Conservation (phyloP, 2,329 filamentous ascomycete genomes). For the Myriosclerotinia curreyana region DNA sequence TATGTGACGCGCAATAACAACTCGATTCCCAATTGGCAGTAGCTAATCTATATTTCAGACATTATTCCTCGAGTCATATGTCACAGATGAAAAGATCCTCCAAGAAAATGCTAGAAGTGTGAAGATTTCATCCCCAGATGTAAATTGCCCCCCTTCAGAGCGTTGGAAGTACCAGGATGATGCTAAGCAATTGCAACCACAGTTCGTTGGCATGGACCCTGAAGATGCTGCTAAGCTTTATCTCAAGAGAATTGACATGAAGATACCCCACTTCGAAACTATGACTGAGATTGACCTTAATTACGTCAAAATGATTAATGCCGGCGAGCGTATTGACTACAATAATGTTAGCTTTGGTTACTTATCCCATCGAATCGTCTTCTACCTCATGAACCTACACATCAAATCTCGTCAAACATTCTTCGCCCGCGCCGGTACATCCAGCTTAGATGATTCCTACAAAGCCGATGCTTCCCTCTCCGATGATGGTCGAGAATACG, state of each 20-base stretch:
- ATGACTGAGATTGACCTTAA: constrained; percentile 94
- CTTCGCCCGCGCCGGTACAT: constrained; percentile 84
- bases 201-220: constrained; percentile 88
- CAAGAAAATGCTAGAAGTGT: constrained; percentile 96
- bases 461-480: constrained; percentile 86
- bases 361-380: constrained; percentile 93
- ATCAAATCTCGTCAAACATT: constrained; percentile 94
- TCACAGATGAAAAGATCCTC: constrained; percentile 88
- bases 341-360: constrained; percentile 98
- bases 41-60: constrained; percentile 54
- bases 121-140: constrained; percentile 95
- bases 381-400: constrained; percentile 95
- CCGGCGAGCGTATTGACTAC: constrained; percentile 86
- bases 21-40: background rate
- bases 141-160: constrained; percentile 43
- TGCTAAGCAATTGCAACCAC: constrained; percentile 22
- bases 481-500: constrained; percentile 74
- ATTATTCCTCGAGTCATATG: constrained; percentile 93
- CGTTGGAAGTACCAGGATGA: constrained; percentile 13
- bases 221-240: constrained; percentile 93
- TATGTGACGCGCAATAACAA: constrained; percentile 40
- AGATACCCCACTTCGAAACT: constrained; percentile 94
- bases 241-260: constrained; percentile 80
- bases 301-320: constrained; percentile 99
- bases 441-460: constrained; percentile 85